Percentiles rank a stretch among this genome's conserved stretches.
phyloP scores from a whole-genome alignment of 2,329 filamentous ascomycete species.

The Aspergillus awamori region DNA sequence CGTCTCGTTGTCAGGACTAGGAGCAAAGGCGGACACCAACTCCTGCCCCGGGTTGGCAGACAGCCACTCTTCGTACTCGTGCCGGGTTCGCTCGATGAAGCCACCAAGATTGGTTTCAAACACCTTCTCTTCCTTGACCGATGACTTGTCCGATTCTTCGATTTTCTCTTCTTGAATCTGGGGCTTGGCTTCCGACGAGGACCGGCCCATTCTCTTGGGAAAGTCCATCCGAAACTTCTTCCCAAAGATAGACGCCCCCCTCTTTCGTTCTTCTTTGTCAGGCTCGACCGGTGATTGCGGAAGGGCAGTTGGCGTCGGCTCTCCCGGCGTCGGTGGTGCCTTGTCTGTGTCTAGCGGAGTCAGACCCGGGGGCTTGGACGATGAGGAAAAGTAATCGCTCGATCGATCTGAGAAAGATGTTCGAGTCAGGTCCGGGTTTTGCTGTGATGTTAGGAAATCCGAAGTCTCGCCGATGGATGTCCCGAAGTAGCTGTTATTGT shows the following conservation, averaged over 20 bases:
- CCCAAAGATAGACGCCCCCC: slow-evolving; percentile 66
- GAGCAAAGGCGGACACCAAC: slow-evolving; percentile 44
- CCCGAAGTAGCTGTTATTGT: slow-evolving; percentile 34
- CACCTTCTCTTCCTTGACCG: slow-evolving; percentile 51
- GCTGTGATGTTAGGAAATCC: slow-evolving; percentile 51
- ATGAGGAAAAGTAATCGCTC: slow-evolving; percentile 79
- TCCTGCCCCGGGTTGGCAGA: slow-evolving; percentile 41
- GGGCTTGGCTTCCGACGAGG: slow-evolving; percentile 70
- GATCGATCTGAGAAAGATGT: slow-evolving; percentile 61
- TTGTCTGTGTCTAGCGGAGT: slow-evolving; percentile 55
- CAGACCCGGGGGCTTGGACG: slow-evolving; percentile 50
- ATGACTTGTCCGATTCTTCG: slow-evolving; percentile 57
- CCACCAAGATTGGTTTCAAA: slow-evolving; percentile 52
- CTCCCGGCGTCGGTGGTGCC: slow-evolving; percentile 48
- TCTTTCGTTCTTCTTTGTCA: slow-evolving; percentile 65
- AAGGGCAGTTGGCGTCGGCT: slow-evolving; percentile 49
- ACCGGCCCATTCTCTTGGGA: slow-evolving; percentile 79
- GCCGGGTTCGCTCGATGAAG: slow-evolving; percentile 49
- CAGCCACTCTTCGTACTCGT: slow-evolving; percentile 50
- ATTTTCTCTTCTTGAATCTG: slow-evolving; percentile 73
- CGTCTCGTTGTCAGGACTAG: slow-evolving; percentile 49
- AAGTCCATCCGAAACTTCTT: slow-evolving; percentile 79
- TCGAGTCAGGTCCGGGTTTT: slow-evolving; percentile 52
- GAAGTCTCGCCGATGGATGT: slow-evolving; percentile 37
- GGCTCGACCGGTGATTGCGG: slow-evolving; percentile 58